Evolutionary conservation across 2,329 filamentous ascomycete genomes (phyloP).

Genomic region (Pseudogymnoascus destructans): DNA sequence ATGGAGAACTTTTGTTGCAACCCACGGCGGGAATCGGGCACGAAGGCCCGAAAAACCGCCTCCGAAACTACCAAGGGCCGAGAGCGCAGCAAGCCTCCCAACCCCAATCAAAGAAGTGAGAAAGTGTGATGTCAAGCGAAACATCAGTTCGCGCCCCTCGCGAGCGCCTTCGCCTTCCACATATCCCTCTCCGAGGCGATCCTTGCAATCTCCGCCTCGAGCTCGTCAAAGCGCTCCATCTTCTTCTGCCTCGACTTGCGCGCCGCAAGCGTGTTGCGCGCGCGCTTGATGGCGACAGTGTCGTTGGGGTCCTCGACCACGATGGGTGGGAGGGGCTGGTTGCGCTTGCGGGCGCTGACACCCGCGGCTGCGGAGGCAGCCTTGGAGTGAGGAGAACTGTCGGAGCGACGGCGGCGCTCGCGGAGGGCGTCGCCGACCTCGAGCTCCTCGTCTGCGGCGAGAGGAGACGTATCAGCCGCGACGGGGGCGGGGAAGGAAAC

Average conservation of each 20-base stretch:
- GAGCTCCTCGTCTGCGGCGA: conserved; percentile 31
- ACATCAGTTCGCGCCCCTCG: conserved; percentile 9
- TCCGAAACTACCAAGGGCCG: background rate
- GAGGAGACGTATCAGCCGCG: conserved; percentile 11
- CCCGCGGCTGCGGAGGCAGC: conserved; percentile 59
- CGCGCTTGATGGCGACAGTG: conserved; percentile 75
- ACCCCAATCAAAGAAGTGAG: background rate
- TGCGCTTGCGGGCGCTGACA: conserved; percentile 59
- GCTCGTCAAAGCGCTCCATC: conserved; percentile 57
- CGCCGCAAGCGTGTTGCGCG: conserved; percentile 83
- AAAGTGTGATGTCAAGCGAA: background rate
- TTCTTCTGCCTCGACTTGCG: conserved; percentile 87
- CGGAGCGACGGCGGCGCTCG: conserved; percentile 30
- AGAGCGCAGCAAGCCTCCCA: background rate
- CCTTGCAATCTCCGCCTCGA: conserved; percentile 61
- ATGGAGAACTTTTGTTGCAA: background rate
- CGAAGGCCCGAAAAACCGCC: background rate
- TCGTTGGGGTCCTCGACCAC: conserved; percentile 62
- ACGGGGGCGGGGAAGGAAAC: conserved; percentile 18
- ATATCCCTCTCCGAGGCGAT: conserved; percentile 53
- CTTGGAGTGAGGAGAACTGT: conserved; percentile 33
- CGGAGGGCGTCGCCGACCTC: conserved; percentile 33
- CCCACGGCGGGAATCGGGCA: background rate
- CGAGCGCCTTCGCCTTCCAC: conserved; percentile 38
- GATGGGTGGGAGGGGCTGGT: conserved; percentile 71